Percentiles rank a stretch among this genome's conserved stretches.
Conservation (phyloP, 805 yeast genomes). For the Saccharomyces kudriavzevii region DNA sequence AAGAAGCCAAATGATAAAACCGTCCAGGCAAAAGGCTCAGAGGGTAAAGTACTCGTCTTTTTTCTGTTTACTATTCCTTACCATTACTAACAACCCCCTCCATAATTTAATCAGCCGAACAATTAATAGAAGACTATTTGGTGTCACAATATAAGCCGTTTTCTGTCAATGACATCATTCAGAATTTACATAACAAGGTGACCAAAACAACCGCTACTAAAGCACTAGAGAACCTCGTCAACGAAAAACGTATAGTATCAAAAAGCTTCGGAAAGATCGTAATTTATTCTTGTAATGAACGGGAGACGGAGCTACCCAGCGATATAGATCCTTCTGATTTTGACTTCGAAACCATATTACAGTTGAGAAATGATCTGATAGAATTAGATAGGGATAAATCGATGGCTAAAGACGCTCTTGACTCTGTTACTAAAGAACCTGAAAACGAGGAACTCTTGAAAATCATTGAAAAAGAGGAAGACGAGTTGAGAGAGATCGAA, state of each 20-base stretch:
- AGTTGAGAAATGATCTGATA: slow-evolving; percentile 18
- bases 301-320: slow-evolving; percentile 9
- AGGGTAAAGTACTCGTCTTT: slow-evolving; percentile 8
- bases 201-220: slow-evolving; percentile 32
- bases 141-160: slow-evolving; percentile 41
- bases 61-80: neutral
- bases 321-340: slow-evolving; percentile 7
- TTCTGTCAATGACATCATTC: slow-evolving; percentile 38
- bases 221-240: slow-evolving; percentile 33
- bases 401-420: slow-evolving; percentile 5
- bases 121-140: slow-evolving; percentile 33
- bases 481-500: slow-evolving; percentile 6
- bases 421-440: slow-evolving; percentile 10
- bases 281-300: slow-evolving; percentile 37
- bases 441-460: slow-evolving; percentile 11
- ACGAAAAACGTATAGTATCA: slow-evolving; percentile 29
- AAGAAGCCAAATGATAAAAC: slow-evolving; percentile 6
- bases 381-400: slow-evolving; percentile 17
- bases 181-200: slow-evolving; percentile 37
- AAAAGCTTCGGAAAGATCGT: slow-evolving; percentile 39
- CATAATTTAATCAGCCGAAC: slow-evolving; percentile 22
- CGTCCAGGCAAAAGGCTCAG: slow-evolving; percentile 16
- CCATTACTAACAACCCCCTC: neutral
- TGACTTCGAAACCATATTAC: slow-evolving; percentile 14
- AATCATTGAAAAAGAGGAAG: slow-evolving; percentile 3